Evolutionary conservation across 2,329 filamentous ascomycete genomes (phyloP).

Genomic region (Xylaria sp.): DNA sequence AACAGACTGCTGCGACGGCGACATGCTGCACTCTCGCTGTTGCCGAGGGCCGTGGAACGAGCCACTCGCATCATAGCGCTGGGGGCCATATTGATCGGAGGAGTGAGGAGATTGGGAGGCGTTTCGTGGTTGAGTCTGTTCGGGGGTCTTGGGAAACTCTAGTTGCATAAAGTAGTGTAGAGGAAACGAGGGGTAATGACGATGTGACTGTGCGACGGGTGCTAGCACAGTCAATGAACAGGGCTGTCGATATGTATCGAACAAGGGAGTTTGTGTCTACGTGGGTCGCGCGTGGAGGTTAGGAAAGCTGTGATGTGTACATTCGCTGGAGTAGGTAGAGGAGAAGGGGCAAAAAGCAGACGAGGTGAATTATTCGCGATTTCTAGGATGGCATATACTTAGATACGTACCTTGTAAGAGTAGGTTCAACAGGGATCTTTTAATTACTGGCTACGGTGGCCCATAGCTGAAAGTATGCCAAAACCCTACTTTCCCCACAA

Average conservation of each 20-base stretch:
- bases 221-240: constrained; percentile 62
- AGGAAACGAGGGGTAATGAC: constrained; percentile 48
- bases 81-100: constrained; percentile 69
- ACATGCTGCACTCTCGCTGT: constrained; percentile 52
- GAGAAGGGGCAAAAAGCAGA: constrained; percentile 2
- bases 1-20: constrained; percentile 51
- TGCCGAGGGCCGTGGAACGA: constrained; percentile 49
- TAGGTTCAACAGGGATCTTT: not conserved
- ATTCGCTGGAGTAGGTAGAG: constrained; percentile 18
- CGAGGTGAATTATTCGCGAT: constrained; percentile 28
- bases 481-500: too few species aligned
- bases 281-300: constrained; percentile 28
- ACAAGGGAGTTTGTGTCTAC: constrained; percentile 9
- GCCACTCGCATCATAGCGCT: constrained; percentile 57
- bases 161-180: constrained; percentile 72
- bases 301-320: constrained; percentile 19
- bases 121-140: constrained; percentile 46
- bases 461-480: too few species aligned
- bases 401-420: not conserved
- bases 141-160: constrained; percentile 59
- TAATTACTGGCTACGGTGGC: not conserved
- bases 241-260: constrained; percentile 3
- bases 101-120: constrained; percentile 49
- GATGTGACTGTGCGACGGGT: constrained; percentile 62
- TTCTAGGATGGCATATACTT: not conserved